Conservation (phyloP, 2,329 filamentous ascomycete genomes). For the Botrytis elliptica region DNA sequence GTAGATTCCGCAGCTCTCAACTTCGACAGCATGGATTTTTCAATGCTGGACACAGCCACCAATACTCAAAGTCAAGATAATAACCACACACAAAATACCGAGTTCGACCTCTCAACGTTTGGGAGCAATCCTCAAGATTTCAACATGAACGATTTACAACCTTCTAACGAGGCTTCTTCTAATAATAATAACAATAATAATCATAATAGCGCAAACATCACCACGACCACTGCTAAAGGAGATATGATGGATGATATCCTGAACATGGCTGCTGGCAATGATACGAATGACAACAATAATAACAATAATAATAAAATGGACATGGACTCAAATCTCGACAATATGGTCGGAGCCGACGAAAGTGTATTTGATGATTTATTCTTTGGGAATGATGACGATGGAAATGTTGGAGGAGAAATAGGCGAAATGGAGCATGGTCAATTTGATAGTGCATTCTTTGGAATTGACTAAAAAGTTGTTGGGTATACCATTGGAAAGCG, state of each 20-base stretch:
- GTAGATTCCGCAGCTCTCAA: slow-evolving; percentile 28
- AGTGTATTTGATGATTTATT: slow-evolving; percentile 39
- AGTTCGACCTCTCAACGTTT: slow-evolving; percentile 38
- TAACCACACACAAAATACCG: slow-evolving; percentile 31
- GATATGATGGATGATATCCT: slow-evolving; percentile 29
- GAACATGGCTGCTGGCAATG: slow-evolving; percentile 20
- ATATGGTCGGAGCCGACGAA: slow-evolving; percentile 42
- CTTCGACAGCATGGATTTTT: slow-evolving; percentile 37
- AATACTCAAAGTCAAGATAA: slow-evolving; percentile 27
- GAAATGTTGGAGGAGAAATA: slow-evolving; percentile 25
- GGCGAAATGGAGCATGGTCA: slow-evolving; percentile 34
- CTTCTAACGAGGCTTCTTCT: slow-evolving; percentile 24
- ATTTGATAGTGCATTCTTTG: slow-evolving; percentile 38
- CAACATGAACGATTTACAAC: slow-evolving; percentile 41
- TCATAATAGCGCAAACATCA: slow-evolving; percentile 23
- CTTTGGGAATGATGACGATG: slow-evolving; percentile 29
- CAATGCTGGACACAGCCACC: slow-evolving; percentile 24
- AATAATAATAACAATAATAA: neutral
- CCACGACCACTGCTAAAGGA: slow-evolving; percentile 22
- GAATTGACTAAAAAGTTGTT: slow-evolving; percentile 23
- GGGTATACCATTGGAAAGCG: neutral
- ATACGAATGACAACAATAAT: slow-evolving; percentile 4
- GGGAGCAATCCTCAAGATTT: slow-evolving; percentile 41
- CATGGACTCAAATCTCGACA: slow-evolving; percentile 55
- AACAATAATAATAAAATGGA: slow-evolving; percentile 39